phyloP scores from a whole-genome alignment of 1,284 basidiomycete genomes.

The Puccinia triticina region DNA sequence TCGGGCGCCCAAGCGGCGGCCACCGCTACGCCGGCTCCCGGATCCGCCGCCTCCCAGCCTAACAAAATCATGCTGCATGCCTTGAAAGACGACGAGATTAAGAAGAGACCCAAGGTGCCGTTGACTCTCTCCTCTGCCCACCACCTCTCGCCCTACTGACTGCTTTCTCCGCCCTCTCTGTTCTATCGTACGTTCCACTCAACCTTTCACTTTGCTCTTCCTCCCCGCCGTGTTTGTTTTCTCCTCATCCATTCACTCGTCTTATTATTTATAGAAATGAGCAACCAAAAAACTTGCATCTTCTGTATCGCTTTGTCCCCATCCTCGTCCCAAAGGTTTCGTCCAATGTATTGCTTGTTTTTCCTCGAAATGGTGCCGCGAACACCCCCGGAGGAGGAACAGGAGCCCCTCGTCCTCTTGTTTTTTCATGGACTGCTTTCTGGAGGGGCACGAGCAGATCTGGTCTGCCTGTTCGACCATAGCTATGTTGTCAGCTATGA shows the following conservation, averaged over 20 bases:
- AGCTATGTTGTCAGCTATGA: too few species aligned
- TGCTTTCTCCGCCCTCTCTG: background rate
- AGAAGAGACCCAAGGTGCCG: slow-evolving; percentile 50
- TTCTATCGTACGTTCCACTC: background rate
- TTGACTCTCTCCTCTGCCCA: background rate
- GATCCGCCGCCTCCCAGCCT: slow-evolving; percentile 62
- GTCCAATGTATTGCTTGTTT: background rate
- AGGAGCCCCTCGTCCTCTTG: slow-evolving; percentile 52
- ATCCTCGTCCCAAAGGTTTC: background rate
- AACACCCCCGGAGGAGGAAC: too few species aligned
- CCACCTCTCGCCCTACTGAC: background rate
- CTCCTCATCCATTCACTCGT: background rate
- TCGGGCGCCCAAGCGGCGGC: slow-evolving; percentile 72
- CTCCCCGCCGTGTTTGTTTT: background rate
- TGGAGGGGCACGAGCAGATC: too few species aligned
- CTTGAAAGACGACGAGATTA: slow-evolving; percentile 68
- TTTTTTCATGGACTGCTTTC: too few species aligned
- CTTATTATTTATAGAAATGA: background rate
- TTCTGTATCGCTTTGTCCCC: background rate
- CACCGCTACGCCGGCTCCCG: background rate
- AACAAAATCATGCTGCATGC: slow-evolving; percentile 89
- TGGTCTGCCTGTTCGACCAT: too few species aligned
- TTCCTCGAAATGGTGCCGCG: background rate
- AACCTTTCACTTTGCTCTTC: background rate
- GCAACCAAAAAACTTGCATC: too few species aligned